Conservation (phyloP, 257 asterid genomes). For the Solanum boliviense region DNA sequence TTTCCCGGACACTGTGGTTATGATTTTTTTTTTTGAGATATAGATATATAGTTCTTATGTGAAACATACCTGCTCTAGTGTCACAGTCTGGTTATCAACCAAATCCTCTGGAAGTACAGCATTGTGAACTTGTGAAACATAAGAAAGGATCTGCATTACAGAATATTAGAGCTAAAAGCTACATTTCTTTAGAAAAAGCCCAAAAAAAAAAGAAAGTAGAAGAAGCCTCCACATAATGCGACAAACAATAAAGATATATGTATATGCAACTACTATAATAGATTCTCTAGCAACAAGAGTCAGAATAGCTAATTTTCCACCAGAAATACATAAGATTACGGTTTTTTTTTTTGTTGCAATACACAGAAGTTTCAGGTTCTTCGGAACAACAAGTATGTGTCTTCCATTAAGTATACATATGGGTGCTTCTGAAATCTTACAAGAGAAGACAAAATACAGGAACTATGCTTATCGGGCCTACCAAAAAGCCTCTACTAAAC, state of each 20-base stretch:
- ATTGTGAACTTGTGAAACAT: conserved; percentile 87
- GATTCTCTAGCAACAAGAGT: background rate
- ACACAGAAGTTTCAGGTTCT: background rate
- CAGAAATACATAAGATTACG: background rate
- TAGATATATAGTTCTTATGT: background rate
- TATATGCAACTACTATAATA: background rate
- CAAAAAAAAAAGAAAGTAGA: background rate
- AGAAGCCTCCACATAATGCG: background rate
- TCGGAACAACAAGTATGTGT: background rate
- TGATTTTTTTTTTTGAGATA: background rate
- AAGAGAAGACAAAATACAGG: background rate
- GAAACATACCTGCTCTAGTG: conserved; percentile 62
- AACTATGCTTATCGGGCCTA: background rate
- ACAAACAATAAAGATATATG: background rate
- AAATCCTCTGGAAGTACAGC: conserved; percentile 74
- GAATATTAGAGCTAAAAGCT: conserved; percentile 1
- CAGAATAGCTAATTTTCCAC: background rate
- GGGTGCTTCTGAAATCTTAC: background rate
- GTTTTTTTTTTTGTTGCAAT: background rate
- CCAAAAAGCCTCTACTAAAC: background rate
- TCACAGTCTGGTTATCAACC: conserved; percentile 56
- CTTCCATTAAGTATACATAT: background rate
- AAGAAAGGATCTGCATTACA: conserved; percentile 70
- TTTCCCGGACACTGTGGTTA: background rate
- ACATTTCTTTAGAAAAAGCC: background rate